phyloP scores from a whole-genome alignment of 2,329 filamentous ascomycete genomes.

The Talaromyces sp. region DNA sequence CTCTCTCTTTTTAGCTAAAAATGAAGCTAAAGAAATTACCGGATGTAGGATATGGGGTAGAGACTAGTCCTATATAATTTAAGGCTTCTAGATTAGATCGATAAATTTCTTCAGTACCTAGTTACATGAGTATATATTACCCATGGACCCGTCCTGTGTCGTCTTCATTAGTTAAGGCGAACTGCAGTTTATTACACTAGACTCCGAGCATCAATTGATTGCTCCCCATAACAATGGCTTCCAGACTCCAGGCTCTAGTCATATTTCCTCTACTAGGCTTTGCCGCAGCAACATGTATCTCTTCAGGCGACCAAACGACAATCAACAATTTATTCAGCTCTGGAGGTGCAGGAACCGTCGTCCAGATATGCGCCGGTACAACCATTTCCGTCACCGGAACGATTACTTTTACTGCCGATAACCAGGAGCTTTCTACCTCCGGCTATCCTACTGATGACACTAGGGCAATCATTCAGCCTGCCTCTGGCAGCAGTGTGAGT shows the following conservation, averaged over 20 bases:
- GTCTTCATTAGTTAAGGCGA: not conserved
- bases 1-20: not conserved
- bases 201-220: not conserved
- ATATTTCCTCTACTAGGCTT: constrained; percentile 2
- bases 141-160: no score
- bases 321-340: constrained; percentile 15
- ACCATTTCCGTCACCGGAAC: constrained; percentile 56
- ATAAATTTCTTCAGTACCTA: no score
- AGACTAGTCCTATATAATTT: not conserved
- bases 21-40: not conserved
- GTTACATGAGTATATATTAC: not conserved
- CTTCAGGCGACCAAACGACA: constrained; percentile 16
- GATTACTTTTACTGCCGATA: constrained; percentile 48
- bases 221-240: not conserved
- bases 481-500: constrained; percentile 7
- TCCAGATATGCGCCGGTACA: constrained; percentile 17
- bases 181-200: not conserved
- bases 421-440: constrained; percentile 17
- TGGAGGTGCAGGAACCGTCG: constrained; percentile 14
- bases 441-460: constrained; percentile 17
- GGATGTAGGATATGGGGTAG: not conserved
- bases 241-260: not conserved
- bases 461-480: constrained; percentile 12
- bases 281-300: constrained; percentile 11
- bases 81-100: not conserved